phyloP scores from a whole-genome alignment of 805 yeast genomes.

The Candida jianshihensis region DNA sequence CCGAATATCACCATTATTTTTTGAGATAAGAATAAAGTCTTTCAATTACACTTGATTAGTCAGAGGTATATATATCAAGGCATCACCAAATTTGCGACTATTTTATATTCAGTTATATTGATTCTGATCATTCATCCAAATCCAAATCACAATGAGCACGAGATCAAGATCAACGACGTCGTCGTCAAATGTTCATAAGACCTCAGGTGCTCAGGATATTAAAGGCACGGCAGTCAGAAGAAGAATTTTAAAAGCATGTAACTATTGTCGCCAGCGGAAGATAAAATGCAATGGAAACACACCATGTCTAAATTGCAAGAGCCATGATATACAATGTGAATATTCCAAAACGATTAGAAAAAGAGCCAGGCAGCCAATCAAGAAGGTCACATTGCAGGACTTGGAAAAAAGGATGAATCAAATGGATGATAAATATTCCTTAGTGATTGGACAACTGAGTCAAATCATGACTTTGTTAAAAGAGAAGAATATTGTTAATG shows the following conservation, averaged over 20 bases:
- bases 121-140: background rate
- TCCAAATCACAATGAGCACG: background rate
- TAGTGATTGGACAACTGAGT: constrained; percentile 8
- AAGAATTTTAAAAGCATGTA: constrained; percentile 33
- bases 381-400: constrained; percentile 18
- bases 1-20: too few species aligned
- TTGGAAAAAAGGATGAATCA: constrained; percentile 17
- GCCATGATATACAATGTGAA: constrained; percentile 73
- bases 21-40: too few species aligned
- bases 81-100: too few species aligned
- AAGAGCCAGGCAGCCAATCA: constrained; percentile 13
- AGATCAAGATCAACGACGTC: background rate
- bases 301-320: constrained; percentile 77
- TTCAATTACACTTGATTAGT: too few species aligned
- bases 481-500: constrained; percentile 2
- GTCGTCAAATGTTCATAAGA: background rate
- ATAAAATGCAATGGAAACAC: constrained; percentile 32
- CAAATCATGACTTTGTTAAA: constrained; percentile 9
- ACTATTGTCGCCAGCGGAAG: constrained; percentile 35
- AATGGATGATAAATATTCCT: constrained; percentile 13
- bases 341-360: constrained; percentile 33
- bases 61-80: too few species aligned
- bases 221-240: constrained; percentile 15
- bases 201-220: background rate
- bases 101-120: too few species aligned